Percentiles rank a stretch among this genome's conserved stretches.
Evolutionary conservation across 2,329 filamentous ascomycete species (phyloP).

Genomic region (Verruconis gallopava): DNA sequence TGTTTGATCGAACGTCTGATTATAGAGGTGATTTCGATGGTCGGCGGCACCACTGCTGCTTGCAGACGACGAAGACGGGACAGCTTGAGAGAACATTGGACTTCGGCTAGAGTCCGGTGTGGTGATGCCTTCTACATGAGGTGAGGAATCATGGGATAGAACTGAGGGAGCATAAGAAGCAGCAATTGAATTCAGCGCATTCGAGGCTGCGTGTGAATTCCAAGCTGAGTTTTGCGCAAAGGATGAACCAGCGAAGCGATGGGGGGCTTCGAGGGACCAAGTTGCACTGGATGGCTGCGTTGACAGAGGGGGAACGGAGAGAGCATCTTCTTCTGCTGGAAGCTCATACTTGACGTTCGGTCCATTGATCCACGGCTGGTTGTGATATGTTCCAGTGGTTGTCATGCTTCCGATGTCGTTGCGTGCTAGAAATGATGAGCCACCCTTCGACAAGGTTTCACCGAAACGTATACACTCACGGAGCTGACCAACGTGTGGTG

Average conservation of each 20-base stretch:
- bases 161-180: not conserved
- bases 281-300: no score
- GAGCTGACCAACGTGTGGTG: no score
- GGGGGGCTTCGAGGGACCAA: no score
- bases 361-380: not conserved
- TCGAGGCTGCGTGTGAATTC: no score
- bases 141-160: not conserved
- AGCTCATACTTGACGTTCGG: not conserved
- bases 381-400: no score
- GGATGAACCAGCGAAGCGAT: no score
- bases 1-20: not conserved
- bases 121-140: not conserved
- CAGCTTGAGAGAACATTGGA: not conserved
- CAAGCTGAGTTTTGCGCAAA: no score
- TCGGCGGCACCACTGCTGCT: not conserved
- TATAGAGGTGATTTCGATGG: not conserved
- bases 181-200: not conserved
- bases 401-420: no score
- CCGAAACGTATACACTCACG: no score
- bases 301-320: not conserved
- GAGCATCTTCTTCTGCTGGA: not conserved
- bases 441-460: no score
- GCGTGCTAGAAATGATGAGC: not conserved
- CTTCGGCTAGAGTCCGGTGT: not conserved
- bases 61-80: not conserved